These are phyloP conservation scores for Aspergillus ostianus DNA, from an alignment of 495 filamentous ascomycete genomes.

Conservation along the genomic window DNA sequence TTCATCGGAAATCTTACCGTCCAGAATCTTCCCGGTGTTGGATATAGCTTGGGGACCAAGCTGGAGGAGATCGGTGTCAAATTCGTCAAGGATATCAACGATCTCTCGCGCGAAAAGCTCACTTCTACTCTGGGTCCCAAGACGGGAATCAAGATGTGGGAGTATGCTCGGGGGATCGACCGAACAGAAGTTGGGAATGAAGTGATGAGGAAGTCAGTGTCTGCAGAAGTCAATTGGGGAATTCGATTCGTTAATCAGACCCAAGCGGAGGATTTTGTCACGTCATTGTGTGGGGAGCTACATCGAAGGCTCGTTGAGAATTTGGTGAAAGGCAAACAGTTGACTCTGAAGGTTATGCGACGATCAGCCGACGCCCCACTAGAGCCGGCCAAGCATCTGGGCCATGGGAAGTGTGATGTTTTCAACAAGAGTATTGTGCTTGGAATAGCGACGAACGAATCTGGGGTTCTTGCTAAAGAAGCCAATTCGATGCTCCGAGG, in stretches of 20 bases:
- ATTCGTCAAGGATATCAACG: slow-evolving; percentile 76
- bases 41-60: slow-evolving; percentile 77
- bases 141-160: slow-evolving; percentile 87
- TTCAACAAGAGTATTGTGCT: slow-evolving; percentile 84
- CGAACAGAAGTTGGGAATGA: slow-evolving; percentile 81
- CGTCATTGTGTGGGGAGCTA: slow-evolving; percentile 77
- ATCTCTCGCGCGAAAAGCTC: slow-evolving; percentile 71
- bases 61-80: slow-evolving; percentile 84
- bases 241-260: slow-evolving; percentile 87
- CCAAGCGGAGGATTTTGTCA: slow-evolving; percentile 87
- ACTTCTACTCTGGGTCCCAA: slow-evolving; percentile 77
- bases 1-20: slow-evolving; percentile 75
- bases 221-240: slow-evolving; percentile 97
- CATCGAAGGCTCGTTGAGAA: slow-evolving; percentile 77
- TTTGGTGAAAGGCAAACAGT: slow-evolving; percentile 76
- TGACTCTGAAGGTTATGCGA: slow-evolving; percentile 92
- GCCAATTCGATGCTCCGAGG: slow-evolving; percentile 77
- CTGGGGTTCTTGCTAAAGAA: slow-evolving; percentile 70
- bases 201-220: slow-evolving; percentile 80
- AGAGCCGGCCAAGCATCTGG: slow-evolving; percentile 91
- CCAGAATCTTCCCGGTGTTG: slow-evolving; percentile 82
- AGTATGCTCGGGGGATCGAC: slow-evolving; percentile 89
- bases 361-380: slow-evolving; percentile 82
- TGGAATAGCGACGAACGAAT: slow-evolving; percentile 75
- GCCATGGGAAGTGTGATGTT: slow-evolving; percentile 91